Percentiles rank a stretch among this genome's conserved stretches.
Conservation (phyloP, 352 stramenopile species). For the Phytophthora sp. region DNA sequence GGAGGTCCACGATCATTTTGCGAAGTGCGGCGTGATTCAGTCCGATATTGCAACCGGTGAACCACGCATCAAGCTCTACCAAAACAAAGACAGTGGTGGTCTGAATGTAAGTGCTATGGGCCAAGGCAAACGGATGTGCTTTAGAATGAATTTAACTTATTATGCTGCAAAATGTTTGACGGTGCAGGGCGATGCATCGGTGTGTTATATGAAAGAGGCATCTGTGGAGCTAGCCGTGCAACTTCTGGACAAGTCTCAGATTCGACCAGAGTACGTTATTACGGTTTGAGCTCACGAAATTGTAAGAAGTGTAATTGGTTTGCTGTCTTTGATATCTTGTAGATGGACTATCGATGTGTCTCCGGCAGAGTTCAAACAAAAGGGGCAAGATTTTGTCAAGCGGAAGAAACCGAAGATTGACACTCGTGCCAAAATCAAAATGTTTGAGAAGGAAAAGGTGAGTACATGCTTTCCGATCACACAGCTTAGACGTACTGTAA, state of each 20-base stretch:
- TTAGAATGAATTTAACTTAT: no score
- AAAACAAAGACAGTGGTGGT: slow-evolving; percentile 81
- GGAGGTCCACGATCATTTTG: slow-evolving; percentile 94
- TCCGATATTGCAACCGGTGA: slow-evolving; percentile 92
- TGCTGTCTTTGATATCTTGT: slow-evolving; percentile 15
- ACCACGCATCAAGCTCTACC: slow-evolving; percentile 97
- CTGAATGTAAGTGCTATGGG: slow-evolving; percentile 84
- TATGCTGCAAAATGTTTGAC: not conserved
- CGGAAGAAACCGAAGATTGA: slow-evolving; percentile 85
- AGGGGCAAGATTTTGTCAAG: slow-evolving; percentile 79
- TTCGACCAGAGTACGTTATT: slow-evolving; percentile 86
- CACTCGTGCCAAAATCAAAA: slow-evolving; percentile 86
- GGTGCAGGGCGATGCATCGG: slow-evolving; percentile 90
- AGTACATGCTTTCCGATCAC: not conserved
- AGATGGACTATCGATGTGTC: slow-evolving; percentile 78
- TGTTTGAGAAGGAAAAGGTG: slow-evolving; percentile 87
- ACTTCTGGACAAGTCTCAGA: slow-evolving; percentile 91
- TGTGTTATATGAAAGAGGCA: slow-evolving; percentile 96
- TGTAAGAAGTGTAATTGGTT: slow-evolving; percentile 28
- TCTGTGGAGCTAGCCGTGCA: slow-evolving; percentile 95
- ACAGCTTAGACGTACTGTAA: no score
- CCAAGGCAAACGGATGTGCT: no score
- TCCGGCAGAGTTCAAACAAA: slow-evolving; percentile 90
- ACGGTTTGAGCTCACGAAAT: slow-evolving; percentile 38
- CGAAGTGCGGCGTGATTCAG: slow-evolving; percentile 95